Conservation (phyloP, 176 grass and related monocot genomes). For the Eleusine coracana region DNA sequence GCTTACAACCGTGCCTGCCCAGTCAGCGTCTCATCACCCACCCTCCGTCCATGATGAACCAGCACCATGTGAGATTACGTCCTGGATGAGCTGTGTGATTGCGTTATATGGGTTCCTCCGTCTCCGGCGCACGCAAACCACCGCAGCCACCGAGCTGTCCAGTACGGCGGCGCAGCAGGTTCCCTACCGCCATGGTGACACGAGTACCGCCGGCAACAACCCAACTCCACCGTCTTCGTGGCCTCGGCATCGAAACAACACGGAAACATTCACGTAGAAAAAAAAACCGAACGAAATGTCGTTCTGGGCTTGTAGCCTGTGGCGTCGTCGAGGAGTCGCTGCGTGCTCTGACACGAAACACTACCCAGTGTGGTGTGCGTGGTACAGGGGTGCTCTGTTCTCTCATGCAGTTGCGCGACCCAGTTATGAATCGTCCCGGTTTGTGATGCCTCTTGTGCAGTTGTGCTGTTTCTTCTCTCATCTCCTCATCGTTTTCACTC, state of each 20-base stretch:
- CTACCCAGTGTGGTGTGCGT: neutral
- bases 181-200: neutral
- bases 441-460: neutral
- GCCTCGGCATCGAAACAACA: neutral
- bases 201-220: neutral
- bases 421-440: neutral
- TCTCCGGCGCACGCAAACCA: no score
- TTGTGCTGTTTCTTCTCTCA: neutral
- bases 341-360: neutral
- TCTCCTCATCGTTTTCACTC: neutral
- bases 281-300: no score
- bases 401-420: neutral
- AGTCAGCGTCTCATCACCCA: no score
- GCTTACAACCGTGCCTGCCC: no score
- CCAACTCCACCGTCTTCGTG: neutral
- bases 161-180: neutral
- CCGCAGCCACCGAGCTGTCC: neutral
- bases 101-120: neutral
- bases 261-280: neutral
- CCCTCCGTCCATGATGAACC: neutral
- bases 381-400: neutral
- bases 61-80: constrained; percentile 2
- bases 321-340: neutral
- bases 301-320: no score
- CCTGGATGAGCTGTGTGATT: neutral